These are phyloP conservation scores for Teratosphaeriaceae sp. DNA, from an alignment of 2,329 filamentous ascomycete species.

Conservation along the genomic window DNA sequence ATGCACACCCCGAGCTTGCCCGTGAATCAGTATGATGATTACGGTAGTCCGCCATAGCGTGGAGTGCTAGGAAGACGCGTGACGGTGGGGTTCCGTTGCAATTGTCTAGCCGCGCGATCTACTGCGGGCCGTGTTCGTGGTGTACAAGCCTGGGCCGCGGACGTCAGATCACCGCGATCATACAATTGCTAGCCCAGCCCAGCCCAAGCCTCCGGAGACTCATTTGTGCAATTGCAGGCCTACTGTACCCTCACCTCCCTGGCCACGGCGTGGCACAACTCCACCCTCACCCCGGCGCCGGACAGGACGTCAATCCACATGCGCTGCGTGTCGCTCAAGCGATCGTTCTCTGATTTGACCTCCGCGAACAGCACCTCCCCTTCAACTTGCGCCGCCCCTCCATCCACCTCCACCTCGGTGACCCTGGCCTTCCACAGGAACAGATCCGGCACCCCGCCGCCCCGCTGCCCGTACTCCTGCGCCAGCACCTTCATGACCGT, in stretches of 20 bases:
- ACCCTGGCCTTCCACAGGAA: slow-evolving; percentile 66
- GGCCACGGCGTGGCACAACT: slow-evolving; percentile 64
- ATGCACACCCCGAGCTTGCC: no score
- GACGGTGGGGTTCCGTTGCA: no score
- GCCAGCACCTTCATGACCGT: slow-evolving; percentile 89
- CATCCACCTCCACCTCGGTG: slow-evolving; percentile 16
- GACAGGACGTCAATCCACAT: slow-evolving; percentile 94
- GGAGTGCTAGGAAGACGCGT: no score
- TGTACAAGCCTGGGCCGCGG: no score
- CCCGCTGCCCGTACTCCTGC: slow-evolving; percentile 84
- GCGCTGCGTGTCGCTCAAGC: slow-evolving; percentile 89
- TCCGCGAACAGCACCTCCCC: slow-evolving; percentile 37
- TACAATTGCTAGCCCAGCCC: no score
- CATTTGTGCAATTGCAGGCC: no score
- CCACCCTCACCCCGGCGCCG: slow-evolving; percentile 76
- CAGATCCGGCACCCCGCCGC: slow-evolving; percentile 84
- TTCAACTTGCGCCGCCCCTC: slow-evolving; percentile 13
- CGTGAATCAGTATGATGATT: no score
- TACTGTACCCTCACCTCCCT: slow-evolving; percentile 40
- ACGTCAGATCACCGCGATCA: no score
- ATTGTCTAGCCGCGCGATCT: no score
- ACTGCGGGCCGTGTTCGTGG: no score
- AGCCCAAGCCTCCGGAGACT: no score
- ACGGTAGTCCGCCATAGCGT: no score
- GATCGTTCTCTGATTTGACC: slow-evolving; percentile 65